Base-by-base conservation (phyloP, 495 filamentous ascomycete genomes). In the Tetracladium setigerum region DNA sequence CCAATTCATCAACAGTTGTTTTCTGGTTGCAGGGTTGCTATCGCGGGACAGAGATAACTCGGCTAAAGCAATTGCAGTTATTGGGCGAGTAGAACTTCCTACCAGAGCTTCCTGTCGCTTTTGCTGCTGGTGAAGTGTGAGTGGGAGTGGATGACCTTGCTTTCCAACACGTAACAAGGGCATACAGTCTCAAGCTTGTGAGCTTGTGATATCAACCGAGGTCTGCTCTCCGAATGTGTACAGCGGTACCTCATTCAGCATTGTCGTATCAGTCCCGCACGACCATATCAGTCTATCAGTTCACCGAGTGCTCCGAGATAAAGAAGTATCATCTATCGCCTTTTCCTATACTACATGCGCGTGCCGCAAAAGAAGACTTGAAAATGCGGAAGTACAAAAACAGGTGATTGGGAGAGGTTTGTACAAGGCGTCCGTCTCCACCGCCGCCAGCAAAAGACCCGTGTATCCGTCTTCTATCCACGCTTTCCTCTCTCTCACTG, bases 311-410 rank as follows among this genome's bases (percentile, higher is more conserved):
- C 22, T 3, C 22, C 22, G 22, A 27, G 22, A 27, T 27, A 27
- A 27, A 36, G 14, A 38, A 37, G 36, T 34, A 50, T 42, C 31
- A 44, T 57, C 53, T 55, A 55, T 44, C 11, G 30, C 34, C 27
- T 42, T 54, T 55, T 46, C 49, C 46, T 59, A 59, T 59, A 56
- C 56, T 59, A 59, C 56, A 59, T 53, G 50, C 53, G 35, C 37
- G 33, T 44, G 22, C 33, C 49, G 42, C 30, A 45, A 38, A 52
- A 49, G 34, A 44, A 42, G 45, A 48, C 24, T 7, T 42, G 38
- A 27, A 47, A 14, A 36, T 46, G 55, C 51, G 36, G 48, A 44
- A 49, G 46, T 49, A 55, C 55, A 46, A 52, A 51, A 55, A 48
- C 43, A 52, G 40, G 18, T 37, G 24, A 36, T 16, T 36, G 15